A percentile compares a stretch with the other conserved stretches of the same genome.
Evolutionary conservation across 768 basidiomycete genomes (phyloP).

Genomic region (Trametes elegans): DNA sequence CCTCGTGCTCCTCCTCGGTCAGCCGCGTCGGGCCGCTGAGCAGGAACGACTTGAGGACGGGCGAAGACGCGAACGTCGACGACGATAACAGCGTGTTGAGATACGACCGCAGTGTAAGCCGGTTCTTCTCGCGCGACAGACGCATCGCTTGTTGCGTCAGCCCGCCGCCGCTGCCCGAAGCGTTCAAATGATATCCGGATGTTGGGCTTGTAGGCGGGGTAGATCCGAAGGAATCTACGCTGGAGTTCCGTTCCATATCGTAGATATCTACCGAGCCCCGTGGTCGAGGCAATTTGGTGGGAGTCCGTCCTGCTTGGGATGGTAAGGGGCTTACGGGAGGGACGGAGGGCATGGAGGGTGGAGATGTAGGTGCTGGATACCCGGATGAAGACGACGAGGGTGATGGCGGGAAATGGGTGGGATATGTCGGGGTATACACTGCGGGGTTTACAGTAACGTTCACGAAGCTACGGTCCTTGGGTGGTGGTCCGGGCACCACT

Average conservation of each 20-base stretch:
- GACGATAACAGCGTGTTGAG: conserved; percentile 76
- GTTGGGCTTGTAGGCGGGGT: conserved; percentile 18
- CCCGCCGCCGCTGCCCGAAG: conserved; percentile 10
- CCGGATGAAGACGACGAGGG: conserved; percentile 9
- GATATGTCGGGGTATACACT: conserved; percentile 14
- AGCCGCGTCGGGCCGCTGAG: conserved; percentile 71
- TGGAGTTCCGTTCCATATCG: conserved; percentile 14
- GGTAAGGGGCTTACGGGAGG: conserved; percentile 7
- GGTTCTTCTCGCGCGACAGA: conserved; percentile 89
- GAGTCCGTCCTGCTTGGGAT: conserved; percentile 6
- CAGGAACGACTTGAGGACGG: conserved; percentile 84
- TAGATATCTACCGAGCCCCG: conserved; percentile 8
- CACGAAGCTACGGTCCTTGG: conserved; percentile 81
- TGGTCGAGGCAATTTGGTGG: not conserved
- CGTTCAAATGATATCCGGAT: conserved; percentile 11
- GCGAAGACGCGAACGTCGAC: conserved; percentile 75
- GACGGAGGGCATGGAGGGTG: not conserved
- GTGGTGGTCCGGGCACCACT: conserved; percentile 76
- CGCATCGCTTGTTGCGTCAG: conserved; percentile 32
- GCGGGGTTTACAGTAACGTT: conserved; percentile 39
- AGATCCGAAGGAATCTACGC: conserved; percentile 26
- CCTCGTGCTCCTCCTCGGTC: conserved; percentile 70
- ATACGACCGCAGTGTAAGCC: conserved; percentile 90
- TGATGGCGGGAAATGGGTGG: not conserved
- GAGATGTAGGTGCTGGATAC: conserved; percentile 4